Base-by-base conservation (phyloP, 2,329 filamentous ascomycete genomes). In the Parafenestella ontariensis region DNA sequence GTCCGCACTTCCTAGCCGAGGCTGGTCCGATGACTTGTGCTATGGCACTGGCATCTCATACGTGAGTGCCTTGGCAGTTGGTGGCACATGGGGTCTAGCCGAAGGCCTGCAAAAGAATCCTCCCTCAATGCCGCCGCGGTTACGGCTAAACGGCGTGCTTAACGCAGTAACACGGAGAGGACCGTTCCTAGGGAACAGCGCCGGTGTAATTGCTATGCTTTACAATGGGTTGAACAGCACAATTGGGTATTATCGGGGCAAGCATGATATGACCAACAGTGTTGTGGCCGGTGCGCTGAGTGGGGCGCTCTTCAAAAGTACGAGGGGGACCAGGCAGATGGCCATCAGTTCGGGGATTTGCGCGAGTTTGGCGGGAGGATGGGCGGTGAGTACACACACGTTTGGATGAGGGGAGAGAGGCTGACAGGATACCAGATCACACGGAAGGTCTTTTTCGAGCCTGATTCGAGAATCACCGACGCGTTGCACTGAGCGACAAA, bases 31-130 rank as follows among this genome's bases (percentile, higher is more conserved):
- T 75, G 95, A 99, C 77, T 86, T 99, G 56, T 98, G 95, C 80
- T 99, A 99, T 77, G 95, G 96, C 72, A 96, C 95, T 20, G 95
- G 95, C 68, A 88, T 94, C 59, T 96, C 92, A 73, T 99, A 99
- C 75, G 83, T 99, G 56, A 82, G 90, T n/a, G 95, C 90, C 6
- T 82, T 99, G 69, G 85, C 89, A 36, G 75, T 96, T 64, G 95
- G 95, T 76, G 95, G 95, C 64, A 88, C 87, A 52, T 98, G 94
- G 94, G 95, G 95, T 58, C 77, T 99, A 65, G 89, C 90, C 62
- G 95, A 99, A 78, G 95, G 95, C 10, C 79, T 98, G 68, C 87
- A 88, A 71, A 88, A 89, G 77, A 82, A 84, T 56, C 85, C 86
- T 0, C 72, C 80, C 0, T 90, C 88, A n/a, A 86, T 86, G 58